phyloP scores from a whole-genome alignment of 345 rosid genomes.

The Turnera subulata region DNA sequence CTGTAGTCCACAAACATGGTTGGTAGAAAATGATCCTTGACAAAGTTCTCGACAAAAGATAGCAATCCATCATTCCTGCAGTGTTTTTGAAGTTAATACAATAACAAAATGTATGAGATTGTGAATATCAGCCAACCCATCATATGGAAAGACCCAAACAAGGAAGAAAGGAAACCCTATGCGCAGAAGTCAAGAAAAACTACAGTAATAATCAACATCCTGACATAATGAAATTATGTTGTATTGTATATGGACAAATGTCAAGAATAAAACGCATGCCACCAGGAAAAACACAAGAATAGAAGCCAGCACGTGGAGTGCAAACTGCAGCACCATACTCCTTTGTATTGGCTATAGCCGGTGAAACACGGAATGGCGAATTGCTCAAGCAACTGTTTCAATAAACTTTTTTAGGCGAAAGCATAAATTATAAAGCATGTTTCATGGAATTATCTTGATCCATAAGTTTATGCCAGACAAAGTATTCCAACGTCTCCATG shows the following conservation, averaged over 20 bases:
- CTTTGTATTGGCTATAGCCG: too few species aligned
- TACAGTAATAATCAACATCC: too few species aligned
- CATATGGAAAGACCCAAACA: background rate
- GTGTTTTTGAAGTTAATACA: constrained; percentile 3
- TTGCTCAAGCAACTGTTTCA: background rate
- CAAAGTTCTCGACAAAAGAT: constrained; percentile 90
- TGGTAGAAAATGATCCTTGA: constrained; percentile 95
- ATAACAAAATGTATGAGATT: too few species aligned
- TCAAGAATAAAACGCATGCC: background rate
- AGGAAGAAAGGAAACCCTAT: background rate
- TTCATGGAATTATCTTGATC: background rate
- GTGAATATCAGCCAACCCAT: constrained; percentile 1
- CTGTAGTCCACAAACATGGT: constrained; percentile 97
- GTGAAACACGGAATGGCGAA: background rate
- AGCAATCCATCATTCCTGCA: constrained; percentile 95
- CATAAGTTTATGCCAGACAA: background rate
- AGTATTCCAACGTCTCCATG: background rate
- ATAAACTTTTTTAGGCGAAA: background rate
- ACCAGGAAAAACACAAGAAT: background rate
- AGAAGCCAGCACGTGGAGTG: background rate
- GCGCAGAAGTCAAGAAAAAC: too few species aligned
- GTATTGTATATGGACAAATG: too few species aligned
- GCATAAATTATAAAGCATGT: background rate
- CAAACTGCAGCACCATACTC: too few species aligned
- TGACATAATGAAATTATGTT: too few species aligned